These are phyloP conservation scores for Aspergillus sp. DNA, from an alignment of 2,329 filamentous ascomycete genomes.

Conservation along the genomic window DNA sequence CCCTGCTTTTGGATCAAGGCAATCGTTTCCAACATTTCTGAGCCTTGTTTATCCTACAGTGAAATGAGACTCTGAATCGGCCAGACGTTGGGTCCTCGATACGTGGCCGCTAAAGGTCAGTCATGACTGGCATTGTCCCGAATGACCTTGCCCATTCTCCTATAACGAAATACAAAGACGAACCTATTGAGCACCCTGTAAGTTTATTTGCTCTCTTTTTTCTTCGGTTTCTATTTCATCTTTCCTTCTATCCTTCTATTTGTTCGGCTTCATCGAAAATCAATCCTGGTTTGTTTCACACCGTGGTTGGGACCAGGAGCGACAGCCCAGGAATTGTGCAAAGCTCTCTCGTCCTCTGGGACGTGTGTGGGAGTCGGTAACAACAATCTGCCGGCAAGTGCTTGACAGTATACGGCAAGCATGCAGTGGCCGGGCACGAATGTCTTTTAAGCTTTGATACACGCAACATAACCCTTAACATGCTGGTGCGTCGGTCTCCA, in stretches of 20 bases:
- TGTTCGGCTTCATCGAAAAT: constrained; percentile 11
- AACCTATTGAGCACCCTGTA: constrained; percentile 48
- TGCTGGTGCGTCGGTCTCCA: not conserved
- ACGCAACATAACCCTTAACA: not conserved
- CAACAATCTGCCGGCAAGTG: not conserved
- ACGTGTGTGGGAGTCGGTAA: not conserved
- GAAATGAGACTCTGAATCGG: constrained; percentile 1
- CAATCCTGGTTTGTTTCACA: constrained; percentile 15
- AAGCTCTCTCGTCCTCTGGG: not conserved
- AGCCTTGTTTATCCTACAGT: constrained; percentile 1
- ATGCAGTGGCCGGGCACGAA: not conserved
- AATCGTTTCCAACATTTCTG: constrained; percentile 16
- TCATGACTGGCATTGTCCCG: constrained; percentile 46
- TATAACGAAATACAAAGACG: constrained; percentile 49
- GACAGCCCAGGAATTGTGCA: constrained; percentile 3
- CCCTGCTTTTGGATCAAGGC: constrained; percentile 17
- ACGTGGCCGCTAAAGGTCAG: constrained; percentile 27
- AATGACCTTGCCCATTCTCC: constrained; percentile 40
- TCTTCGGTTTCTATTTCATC: not conserved
- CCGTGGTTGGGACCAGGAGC: constrained; percentile 11
- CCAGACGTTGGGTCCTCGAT: constrained; percentile 13
- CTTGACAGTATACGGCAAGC: not conserved
- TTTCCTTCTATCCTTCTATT: not conserved
- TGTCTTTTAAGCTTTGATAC: not conserved
- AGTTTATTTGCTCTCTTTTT: constrained; percentile 27